Evolutionary conservation across 1,139 yeast genomes (phyloP).

Genomic region (Zygoascus sp.): DNA sequence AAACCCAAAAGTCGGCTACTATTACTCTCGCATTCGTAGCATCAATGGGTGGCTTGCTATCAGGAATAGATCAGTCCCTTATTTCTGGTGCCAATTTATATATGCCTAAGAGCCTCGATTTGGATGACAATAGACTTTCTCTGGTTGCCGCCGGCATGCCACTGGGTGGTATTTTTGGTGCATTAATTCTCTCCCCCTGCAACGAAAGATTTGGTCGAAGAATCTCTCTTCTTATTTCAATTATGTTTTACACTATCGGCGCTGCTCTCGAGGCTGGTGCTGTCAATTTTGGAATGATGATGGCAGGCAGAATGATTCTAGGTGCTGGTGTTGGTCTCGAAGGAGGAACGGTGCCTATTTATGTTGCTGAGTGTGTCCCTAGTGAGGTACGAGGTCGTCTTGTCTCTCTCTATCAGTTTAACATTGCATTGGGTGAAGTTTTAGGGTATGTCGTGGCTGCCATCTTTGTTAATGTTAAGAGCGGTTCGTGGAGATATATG

Average conservation of each 20-base stretch:
- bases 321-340: constrained; percentile 60
- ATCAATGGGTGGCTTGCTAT: constrained; percentile 54
- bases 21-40: constrained; percentile 48
- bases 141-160: constrained; percentile 56
- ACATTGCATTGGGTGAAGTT: constrained; percentile 56
- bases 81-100: constrained; percentile 56
- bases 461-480: constrained; percentile 46
- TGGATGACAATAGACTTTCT: constrained; percentile 35
- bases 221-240: constrained; percentile 47
- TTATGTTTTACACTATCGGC: constrained; percentile 54
- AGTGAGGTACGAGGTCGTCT: constrained; percentile 50
- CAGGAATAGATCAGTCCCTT: constrained; percentile 55
- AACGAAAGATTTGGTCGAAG: constrained; percentile 50
- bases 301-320: constrained; percentile 52
- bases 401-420: constrained; percentile 54
- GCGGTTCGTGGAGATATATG: constrained; percentile 58
- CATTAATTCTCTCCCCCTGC: constrained; percentile 29
- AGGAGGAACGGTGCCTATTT: constrained; percentile 57
- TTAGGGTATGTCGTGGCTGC: constrained; percentile 55
- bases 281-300: constrained; percentile 41
- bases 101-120: constrained; percentile 47
- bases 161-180: constrained; percentile 45
- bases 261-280: constrained; percentile 53
- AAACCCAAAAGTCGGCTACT: constrained; percentile 45
- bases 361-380: constrained; percentile 55